phyloP scores from a whole-genome alignment of 805 yeast species.

The Spathaspora girioi region DNA sequence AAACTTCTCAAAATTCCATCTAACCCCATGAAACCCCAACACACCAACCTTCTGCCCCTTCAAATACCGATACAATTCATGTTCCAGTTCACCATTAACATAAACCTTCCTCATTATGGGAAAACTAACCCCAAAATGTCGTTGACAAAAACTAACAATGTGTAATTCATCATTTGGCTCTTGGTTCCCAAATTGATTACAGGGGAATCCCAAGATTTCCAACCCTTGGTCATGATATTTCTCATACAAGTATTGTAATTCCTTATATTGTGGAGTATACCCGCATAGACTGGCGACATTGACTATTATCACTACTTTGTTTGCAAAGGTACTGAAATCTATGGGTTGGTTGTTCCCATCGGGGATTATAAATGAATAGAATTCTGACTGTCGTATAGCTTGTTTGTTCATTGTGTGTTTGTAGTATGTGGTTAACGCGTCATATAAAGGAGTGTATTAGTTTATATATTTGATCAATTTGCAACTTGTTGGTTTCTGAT shows the following conservation, averaged over 20 bases:
- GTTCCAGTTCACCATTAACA: conserved; percentile 33
- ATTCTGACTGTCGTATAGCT: background rate
- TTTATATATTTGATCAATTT: background rate
- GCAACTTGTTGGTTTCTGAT: background rate
- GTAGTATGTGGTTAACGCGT: background rate
- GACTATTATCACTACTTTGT: conserved; percentile 78
- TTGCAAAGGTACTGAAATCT: conserved; percentile 60
- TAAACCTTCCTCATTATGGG: conserved; percentile 34
- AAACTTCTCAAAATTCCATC: conserved; percentile 83
- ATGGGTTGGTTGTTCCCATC: conserved; percentile 59
- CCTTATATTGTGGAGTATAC: conserved; percentile 73
- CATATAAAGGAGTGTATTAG: too few relatives aligned
- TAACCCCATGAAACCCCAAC: conserved; percentile 44
- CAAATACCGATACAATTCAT: conserved; percentile 26
- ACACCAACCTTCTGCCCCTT: conserved; percentile 23
- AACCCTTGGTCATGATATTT: conserved; percentile 63
- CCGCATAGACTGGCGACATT: conserved; percentile 85
- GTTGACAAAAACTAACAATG: conserved; percentile 17
- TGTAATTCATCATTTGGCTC: conserved; percentile 59
- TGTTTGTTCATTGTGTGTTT: background rate
- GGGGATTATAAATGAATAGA: conserved; percentile 65
- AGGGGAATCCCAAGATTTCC: conserved; percentile 78
- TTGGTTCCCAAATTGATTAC: conserved; percentile 84
- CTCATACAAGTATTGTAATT: conserved; percentile 63
- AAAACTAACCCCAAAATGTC: conserved; percentile 29